phyloP scores from a whole-genome alignment of 371 early-diverging fungal genomes.

The Coemansia sp. region DNA sequence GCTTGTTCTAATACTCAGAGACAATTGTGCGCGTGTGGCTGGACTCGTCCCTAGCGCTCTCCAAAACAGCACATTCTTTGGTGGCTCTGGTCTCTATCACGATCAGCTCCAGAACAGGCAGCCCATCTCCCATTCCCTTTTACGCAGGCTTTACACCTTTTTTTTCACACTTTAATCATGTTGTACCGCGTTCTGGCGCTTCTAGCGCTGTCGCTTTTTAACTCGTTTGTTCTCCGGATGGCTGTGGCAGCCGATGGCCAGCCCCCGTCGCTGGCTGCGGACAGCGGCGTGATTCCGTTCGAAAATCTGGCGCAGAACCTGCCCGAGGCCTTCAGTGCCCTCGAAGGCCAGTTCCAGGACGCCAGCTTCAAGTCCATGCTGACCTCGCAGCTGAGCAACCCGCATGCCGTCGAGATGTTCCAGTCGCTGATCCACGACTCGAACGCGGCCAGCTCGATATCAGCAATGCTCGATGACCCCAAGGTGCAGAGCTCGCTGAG shows the following conservation, averaged over 20 bases:
- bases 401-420: slow-evolving; percentile 47
- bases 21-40: neutral
- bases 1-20: neutral
- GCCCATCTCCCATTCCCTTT: neutral
- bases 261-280: neutral
- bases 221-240: neutral
- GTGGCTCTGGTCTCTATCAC: too few relatives aligned
- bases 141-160: neutral
- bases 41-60: neutral
- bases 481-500: slow-evolving; percentile 44
- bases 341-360: slow-evolving; percentile 40
- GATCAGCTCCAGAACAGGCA: too few relatives aligned
- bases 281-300: slow-evolving; percentile 19
- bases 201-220: slow-evolving; percentile 3
- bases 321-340: slow-evolving; percentile 42
- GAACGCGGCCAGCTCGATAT: slow-evolving; percentile 40
- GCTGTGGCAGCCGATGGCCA: slow-evolving; percentile 3
- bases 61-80: too few relatives aligned
- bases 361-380: slow-evolving; percentile 34
- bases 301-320: slow-evolving; percentile 48
- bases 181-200: neutral
- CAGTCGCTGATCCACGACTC: slow-evolving; percentile 46
- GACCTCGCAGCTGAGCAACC: slow-evolving; percentile 46
- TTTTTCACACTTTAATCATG: neutral
- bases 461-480: slow-evolving; percentile 37